Percentiles rank a stretch among this genome's conserved stretches.
phyloP scores from a whole-genome alignment of 192 early-diverging fungal species.

The Entophlyctis helioformis region DNA sequence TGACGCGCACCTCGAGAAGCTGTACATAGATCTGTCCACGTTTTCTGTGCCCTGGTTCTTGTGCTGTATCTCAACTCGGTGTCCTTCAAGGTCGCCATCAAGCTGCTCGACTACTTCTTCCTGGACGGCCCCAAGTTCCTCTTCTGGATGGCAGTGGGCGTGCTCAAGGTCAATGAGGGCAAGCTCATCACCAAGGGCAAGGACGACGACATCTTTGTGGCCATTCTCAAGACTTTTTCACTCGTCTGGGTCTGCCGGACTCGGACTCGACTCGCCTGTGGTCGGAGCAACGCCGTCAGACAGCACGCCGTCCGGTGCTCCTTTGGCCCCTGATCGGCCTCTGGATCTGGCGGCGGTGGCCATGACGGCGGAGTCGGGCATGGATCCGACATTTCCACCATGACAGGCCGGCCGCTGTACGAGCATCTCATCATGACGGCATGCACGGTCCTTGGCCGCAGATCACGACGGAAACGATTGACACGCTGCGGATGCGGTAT shows the following conservation, averaged over 20 bases:
- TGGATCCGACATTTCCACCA: slow-evolving; percentile 8
- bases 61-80: slow-evolving; percentile 46
- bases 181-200: slow-evolving; percentile 23
- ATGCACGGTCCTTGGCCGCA: slow-evolving; percentile 22
- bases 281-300: too few relatives aligned
- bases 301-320: too few relatives aligned
- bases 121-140: slow-evolving; percentile 52
- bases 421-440: slow-evolving; percentile 25
- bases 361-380: background rate
- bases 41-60: slow-evolving; percentile 52
- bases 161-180: slow-evolving; percentile 43
- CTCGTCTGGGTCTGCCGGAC: slow-evolving; percentile 18
- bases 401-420: slow-evolving; percentile 28
- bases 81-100: slow-evolving; percentile 28
- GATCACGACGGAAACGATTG: slow-evolving; percentile 34
- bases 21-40: slow-evolving; percentile 46
- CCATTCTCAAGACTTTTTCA: slow-evolving; percentile 42
- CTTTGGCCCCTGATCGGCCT: too few relatives aligned
- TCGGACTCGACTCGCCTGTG: too few relatives aligned
- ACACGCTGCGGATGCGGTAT: slow-evolving; percentile 29
- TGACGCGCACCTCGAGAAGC: slow-evolving; percentile 29
- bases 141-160: slow-evolving; percentile 42
- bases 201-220: slow-evolving; percentile 43
- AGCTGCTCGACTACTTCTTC: slow-evolving; percentile 45
- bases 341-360: too few relatives aligned